Evolutionary conservation across 169 alveolate species (phyloP).

Genomic region (Plasmodium vinckei): DNA sequence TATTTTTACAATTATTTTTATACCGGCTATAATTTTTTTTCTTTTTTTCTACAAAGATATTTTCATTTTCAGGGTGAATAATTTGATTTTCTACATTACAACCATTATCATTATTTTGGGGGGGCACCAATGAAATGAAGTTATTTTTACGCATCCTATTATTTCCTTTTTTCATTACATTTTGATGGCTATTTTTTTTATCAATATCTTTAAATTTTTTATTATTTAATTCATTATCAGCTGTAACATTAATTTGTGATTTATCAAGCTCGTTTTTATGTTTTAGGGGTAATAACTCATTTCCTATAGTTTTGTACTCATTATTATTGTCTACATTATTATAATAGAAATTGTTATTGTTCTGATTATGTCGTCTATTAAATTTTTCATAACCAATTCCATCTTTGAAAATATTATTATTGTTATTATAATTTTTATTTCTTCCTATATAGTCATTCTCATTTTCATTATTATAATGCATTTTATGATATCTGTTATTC

Average conservation of each 20-base stretch:
- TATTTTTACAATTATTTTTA: conserved; percentile 28
- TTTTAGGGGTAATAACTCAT: not conserved
- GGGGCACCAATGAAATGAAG: not conserved
- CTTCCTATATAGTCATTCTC: conserved; percentile 12
- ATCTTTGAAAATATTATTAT: not conserved
- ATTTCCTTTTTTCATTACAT: conserved; percentile 10
- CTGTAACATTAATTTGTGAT: not conserved
- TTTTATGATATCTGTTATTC: conserved; percentile 26
- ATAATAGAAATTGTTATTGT: not conserved
- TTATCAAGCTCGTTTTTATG: conserved; percentile 1
- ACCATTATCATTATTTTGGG: conserved; percentile 9
- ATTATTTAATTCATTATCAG: not conserved
- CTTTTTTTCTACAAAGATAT: conserved; percentile 16
- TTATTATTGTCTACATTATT: not conserved
- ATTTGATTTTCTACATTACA: not conserved
- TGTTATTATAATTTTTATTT: conserved; percentile 31
- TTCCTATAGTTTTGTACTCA: not conserved
- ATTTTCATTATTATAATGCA: conserved; percentile 9
- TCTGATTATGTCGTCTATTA: not conserved
- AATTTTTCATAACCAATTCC: conserved; percentile 8
- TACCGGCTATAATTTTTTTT: conserved; percentile 24
- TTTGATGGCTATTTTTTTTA: conserved; percentile 31
- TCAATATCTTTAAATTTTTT: conserved; percentile 6
- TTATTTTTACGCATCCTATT: conserved; percentile 18
- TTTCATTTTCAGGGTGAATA: conserved; percentile 3